Conservation (phyloP, 768 basidiomycete species). For the Phlebiopsis gigantea region DNA sequence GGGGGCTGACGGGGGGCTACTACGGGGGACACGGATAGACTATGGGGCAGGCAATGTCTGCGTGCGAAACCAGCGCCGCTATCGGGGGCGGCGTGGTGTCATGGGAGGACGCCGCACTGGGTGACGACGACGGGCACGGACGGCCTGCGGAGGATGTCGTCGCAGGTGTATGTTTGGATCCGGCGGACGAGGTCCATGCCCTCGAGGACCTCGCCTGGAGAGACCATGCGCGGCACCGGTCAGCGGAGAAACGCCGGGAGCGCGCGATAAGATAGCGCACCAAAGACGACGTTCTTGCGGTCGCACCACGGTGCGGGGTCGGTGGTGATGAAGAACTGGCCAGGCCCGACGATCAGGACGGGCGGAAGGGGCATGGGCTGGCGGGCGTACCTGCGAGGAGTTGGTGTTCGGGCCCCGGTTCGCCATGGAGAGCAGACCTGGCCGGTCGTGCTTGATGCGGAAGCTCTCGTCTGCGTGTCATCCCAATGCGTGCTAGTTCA, state of each 20-base stretch:
- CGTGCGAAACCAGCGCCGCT: constrained; percentile 2
- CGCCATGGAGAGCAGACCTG: constrained; percentile 43
- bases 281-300: constrained; percentile 40
- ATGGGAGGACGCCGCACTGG: constrained; percentile 17
- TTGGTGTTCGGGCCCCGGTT: constrained; percentile 48
- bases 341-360: background rate
- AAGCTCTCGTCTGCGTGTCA: constrained; percentile 34
- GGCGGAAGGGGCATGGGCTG: background rate
- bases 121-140: constrained; percentile 22
- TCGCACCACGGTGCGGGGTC: constrained; percentile 33
- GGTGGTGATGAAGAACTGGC: constrained; percentile 37
- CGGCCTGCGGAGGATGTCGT: constrained; percentile 26
- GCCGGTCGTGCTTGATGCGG: constrained; percentile 30
- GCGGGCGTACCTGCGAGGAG: constrained; percentile 36
- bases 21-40: too few species aligned
- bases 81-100: background rate
- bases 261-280: constrained; percentile 13
- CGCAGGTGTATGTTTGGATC: constrained; percentile 28
- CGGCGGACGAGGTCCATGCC: constrained; percentile 35
- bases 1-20: too few species aligned
- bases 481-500: background rate
- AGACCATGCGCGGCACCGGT: background rate
- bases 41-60: too few species aligned
- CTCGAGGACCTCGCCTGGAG: constrained; percentile 29
- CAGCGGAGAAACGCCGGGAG: constrained; percentile 7